Evolutionary conservation across 371 early-diverging fungal genomes (phyloP), one percentile per base, ranked within the genome.

Genomic region (Mortierella sp.): DNA sequence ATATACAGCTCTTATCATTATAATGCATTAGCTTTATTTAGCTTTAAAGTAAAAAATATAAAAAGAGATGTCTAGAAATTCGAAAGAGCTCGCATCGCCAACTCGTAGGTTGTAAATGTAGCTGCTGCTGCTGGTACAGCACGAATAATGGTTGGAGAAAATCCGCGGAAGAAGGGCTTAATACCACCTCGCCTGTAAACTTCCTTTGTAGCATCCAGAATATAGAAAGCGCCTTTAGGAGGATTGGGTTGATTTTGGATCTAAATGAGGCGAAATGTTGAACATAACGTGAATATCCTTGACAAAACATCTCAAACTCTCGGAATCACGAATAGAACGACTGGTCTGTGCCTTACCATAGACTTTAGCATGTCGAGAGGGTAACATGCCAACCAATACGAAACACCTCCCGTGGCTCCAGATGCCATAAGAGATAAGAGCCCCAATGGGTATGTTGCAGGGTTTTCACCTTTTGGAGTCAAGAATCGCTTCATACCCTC

Each of bases 301-400:
- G 8, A 37, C 52, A 26, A 49, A 16, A 49, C 16, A 49, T 49
- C n/a, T 49, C 49, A 5, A 20, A 16, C 24, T 43, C 24, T 39
- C 11, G 45, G 45, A 43, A 43, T 5, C 24, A 26, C 4, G 39
- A 28, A 26, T 55, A 26, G 12, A 28, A 55, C 26, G 28, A 26
- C 9, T 26, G 55, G 26, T 55, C 11, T 11, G 26, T 35, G 24
- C 88, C n/a, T 88, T 75, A 93, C 94, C 49, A 90, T 86, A 12
- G 94, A 93, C 83, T 96, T 96, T 61, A 94, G 88, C 52, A 95
- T 92, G 74, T 96, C 96, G 22, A 96, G 84, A 16, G 96, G 96
- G 71, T 95, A 96, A 77, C 92, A 91, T n/a, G 88, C 88, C 18
- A 90, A 68, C 96, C 96, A 96, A 73, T 94, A 95, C 43, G 90